Evolutionary conservation across 345 rosid genomes (phyloP).

Genomic region (Pistacia integerrima): DNA sequence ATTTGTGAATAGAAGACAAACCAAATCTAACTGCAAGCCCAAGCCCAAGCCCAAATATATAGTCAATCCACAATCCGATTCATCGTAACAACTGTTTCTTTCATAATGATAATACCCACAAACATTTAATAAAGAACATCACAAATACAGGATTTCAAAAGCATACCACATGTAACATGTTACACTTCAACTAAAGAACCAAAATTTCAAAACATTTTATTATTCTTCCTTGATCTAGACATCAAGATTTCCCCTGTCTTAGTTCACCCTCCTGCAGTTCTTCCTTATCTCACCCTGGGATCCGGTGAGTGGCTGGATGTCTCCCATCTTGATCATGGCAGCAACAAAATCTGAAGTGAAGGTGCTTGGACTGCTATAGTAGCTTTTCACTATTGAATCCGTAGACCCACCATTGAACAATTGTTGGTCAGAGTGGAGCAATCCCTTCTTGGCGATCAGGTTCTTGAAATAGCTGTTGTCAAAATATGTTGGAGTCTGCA

Average conservation of each 20-base stretch:
- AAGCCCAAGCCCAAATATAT: too few species aligned
- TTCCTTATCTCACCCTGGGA: conserved; percentile 74
- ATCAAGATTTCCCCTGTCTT: not conserved
- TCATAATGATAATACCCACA: too few species aligned
- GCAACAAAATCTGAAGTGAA: conserved; percentile 63
- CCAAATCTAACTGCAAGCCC: too few species aligned
- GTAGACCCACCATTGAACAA: conserved; percentile 76
- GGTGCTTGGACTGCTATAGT: conserved; percentile 47
- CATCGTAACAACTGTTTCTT: too few species aligned
- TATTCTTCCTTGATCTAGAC: too few species aligned
- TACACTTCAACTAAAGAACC: too few species aligned
- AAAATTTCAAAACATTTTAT: too few species aligned
- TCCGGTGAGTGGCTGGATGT: conserved; percentile 76
- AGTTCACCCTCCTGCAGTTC: conserved; percentile 65
- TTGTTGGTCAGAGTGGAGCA: conserved; percentile 76
- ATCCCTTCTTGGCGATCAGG: conserved; percentile 57
- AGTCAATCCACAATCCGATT: too few species aligned
- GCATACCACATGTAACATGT: too few species aligned
- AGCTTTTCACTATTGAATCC: conserved; percentile 60
- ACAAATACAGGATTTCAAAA: too few species aligned
- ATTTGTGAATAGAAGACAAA: too few species aligned
- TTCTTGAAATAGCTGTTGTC: conserved; percentile 79
- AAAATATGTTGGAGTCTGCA: conserved; percentile 49
- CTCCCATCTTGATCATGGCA: conserved; percentile 89
- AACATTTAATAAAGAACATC: too few species aligned